Percentiles rank a stretch among this genome's conserved stretches.
These are phyloP conservation scores for Podospora appendiculata DNA, from an alignment of 495 filamentous ascomycete species.

Conservation along the genomic window DNA sequence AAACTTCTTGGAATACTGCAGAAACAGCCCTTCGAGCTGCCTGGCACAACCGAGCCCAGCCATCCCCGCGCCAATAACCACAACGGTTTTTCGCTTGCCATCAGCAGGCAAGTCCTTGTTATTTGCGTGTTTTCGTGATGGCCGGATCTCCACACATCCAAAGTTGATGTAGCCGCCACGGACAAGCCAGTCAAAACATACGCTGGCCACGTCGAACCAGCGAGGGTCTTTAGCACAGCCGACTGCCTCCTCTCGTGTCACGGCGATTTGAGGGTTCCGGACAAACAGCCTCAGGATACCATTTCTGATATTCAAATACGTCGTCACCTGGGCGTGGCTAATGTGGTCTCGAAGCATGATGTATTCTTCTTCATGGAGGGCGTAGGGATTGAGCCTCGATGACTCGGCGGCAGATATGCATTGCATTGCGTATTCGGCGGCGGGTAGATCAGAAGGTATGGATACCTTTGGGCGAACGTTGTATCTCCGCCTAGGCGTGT, in stretches of 20 bases:
- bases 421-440: conserved; percentile 75
- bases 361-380: conserved; percentile 82
- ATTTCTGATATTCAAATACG: conserved; percentile 96
- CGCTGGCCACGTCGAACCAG: conserved; percentile 84
- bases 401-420: conserved; percentile 82
- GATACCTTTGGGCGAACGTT: conserved; percentile 67
- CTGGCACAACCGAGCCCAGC: conserved; percentile 86
- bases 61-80: conserved; percentile 91
- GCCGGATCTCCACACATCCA: conserved; percentile 65
- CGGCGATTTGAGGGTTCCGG: conserved; percentile 78
- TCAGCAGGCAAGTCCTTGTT: conserved; percentile 12
- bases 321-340: conserved; percentile 81
- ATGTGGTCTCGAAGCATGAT: conserved; percentile 69
- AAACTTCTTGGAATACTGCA: conserved; percentile 63
- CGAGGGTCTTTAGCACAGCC: conserved; percentile 85
- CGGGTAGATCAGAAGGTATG: conserved; percentile 66
- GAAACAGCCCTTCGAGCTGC: conserved; percentile 77
- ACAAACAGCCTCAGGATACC: conserved; percentile 89
- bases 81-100: conserved; percentile 58
- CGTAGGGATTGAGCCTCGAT: conserved; percentile 83
- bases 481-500: conserved; percentile 29
- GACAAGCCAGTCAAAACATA: conserved; percentile 89
- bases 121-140: conserved; percentile 19
- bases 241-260: conserved; percentile 80
- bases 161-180: conserved; percentile 95